Evolutionary conservation across 805 yeast species (phyloP).

Genomic region (Nakazawaea wyomingensis): DNA sequence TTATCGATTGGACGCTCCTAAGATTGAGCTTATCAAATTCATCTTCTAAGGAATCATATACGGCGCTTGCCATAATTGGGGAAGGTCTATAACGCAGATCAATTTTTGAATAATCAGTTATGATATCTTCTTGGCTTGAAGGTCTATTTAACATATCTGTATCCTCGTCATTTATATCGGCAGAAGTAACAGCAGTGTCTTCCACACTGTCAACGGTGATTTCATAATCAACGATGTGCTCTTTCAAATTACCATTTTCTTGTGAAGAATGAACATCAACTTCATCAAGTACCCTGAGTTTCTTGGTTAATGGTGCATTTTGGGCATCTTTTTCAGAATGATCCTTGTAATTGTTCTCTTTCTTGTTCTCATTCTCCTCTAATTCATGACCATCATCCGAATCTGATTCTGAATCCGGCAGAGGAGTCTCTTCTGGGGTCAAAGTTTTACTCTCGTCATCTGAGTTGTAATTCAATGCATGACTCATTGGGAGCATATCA

Average conservation of each 20-base stretch:
- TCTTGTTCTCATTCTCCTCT: conserved; percentile 20
- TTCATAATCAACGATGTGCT: not conserved
- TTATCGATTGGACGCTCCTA: conserved; percentile 41
- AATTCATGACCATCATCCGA: conserved; percentile 21
- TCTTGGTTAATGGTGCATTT: conserved; percentile 15
- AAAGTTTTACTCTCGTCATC: conserved; percentile 28
- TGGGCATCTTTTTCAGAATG: conserved; percentile 10
- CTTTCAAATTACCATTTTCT: conserved; percentile 9
- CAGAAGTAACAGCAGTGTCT: conserved; percentile 22
- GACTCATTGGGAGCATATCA: conserved; percentile 45
- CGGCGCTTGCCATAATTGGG: conserved; percentile 47
- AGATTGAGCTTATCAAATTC: conserved; percentile 39
- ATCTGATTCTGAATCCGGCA: conserved; percentile 6
- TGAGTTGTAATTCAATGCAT: conserved; percentile 43
- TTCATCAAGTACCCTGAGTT: conserved; percentile 4
- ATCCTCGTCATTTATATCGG: conserved; percentile 19
- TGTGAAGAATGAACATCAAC: conserved; percentile 18
- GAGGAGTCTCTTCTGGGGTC: conserved; percentile 11
- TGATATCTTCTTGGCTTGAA: conserved; percentile 16
- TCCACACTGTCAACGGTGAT: no score
- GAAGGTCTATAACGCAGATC: conserved; percentile 46
- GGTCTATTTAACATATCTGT: conserved; percentile 4
- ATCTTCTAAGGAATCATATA: conserved; percentile 40
- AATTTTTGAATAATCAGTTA: conserved; percentile 23
- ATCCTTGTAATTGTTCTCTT: conserved; percentile 5